These are phyloP conservation scores for Pogostemon cablin DNA, from an alignment of 257 asterid species.

Conservation along the genomic window DNA sequence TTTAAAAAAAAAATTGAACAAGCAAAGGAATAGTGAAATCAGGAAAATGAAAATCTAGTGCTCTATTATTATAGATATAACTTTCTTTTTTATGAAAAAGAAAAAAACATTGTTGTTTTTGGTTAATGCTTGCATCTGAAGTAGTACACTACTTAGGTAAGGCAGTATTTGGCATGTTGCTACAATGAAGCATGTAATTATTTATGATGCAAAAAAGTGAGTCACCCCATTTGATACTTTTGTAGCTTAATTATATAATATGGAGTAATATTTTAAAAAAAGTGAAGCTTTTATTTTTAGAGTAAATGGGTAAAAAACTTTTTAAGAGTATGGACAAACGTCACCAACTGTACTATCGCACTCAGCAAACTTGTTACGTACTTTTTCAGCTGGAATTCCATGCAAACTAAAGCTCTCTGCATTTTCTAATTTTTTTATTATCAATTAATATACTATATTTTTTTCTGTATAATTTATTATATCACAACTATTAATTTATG, in stretches of 20 bases:
- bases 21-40: too few relatives aligned
- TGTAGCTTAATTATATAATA: not conserved
- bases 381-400: conserved; percentile 32
- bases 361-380: conserved; percentile 25
- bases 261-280: not conserved
- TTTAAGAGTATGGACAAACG: conserved; percentile 36
- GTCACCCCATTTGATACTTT: conserved; percentile 4
- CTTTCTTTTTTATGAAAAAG: not conserved
- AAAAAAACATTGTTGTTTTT: too few relatives aligned
- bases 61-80: too few relatives aligned
- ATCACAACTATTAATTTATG: too few relatives aligned
- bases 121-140: not conserved
- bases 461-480: not conserved
- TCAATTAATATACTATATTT: not conserved
- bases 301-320: conserved; percentile 29
- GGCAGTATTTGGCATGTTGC: conserved; percentile 12
- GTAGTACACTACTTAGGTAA: conserved; percentile 15
- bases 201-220: conserved; percentile 25
- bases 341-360: conserved; percentile 46
- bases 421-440: not conserved
- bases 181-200: conserved; percentile 6
- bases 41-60: too few relatives aligned
- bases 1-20: too few relatives aligned
- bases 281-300: not conserved
- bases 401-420: conserved; percentile 8